Evolutionary conservation across 768 basidiomycete species (phyloP).

Genomic region (Jaapia argillacea): DNA sequence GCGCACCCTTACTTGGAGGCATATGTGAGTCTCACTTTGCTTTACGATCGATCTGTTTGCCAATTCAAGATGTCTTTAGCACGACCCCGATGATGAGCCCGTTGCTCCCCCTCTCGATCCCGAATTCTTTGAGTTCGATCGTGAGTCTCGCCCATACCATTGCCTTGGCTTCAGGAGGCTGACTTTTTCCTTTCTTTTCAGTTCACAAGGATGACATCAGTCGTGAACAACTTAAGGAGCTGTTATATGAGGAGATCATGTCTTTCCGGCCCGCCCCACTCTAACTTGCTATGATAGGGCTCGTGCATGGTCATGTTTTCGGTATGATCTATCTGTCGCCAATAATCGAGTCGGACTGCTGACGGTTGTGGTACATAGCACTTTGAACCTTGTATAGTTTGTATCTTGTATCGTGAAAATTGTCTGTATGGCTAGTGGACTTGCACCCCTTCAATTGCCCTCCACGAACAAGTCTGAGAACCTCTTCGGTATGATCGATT

Average conservation of each 20-base stretch:
- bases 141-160: conserved; percentile 28
- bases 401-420: too few relatives aligned
- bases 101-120: conserved; percentile 69
- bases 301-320: background rate
- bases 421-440: too few relatives aligned
- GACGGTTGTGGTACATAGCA: too few relatives aligned
- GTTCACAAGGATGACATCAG: conserved; percentile 68
- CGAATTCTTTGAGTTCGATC: conserved; percentile 86
- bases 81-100: conserved; percentile 89
- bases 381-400: too few relatives aligned
- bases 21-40: conserved; percentile 43
- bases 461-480: too few relatives aligned
- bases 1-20: conserved; percentile 75
- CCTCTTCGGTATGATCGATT: too few relatives aligned
- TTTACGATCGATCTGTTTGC: background rate
- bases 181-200: conserved; percentile 14
- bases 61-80: conserved; percentile 27
- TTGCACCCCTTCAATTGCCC: too few relatives aligned
- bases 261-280: conserved; percentile 61
- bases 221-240: conserved; percentile 72
- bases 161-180: conserved; percentile 2
- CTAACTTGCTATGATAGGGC: conserved; percentile 14
- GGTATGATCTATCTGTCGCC: too few relatives aligned
- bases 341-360: too few relatives aligned
- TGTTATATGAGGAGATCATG: conserved; percentile 78